A percentile compares a stretch with the other conserved stretches of the same genome.
These are phyloP conservation scores for Saccharum officinarum DNA, from an alignment of 176 grass and related monocot genomes.

Conservation along the genomic window DNA sequence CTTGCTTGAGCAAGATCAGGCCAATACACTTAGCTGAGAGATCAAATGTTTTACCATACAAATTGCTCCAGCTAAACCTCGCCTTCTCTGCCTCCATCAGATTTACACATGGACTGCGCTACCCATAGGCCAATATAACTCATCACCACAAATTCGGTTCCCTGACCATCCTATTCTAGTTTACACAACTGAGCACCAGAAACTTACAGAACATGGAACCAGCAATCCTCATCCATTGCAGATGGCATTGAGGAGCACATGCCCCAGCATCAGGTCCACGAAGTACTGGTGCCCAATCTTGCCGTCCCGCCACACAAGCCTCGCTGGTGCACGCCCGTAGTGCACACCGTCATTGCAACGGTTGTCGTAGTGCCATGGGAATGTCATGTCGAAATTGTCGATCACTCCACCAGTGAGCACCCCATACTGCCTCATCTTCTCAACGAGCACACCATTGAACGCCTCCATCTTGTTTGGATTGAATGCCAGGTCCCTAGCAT, in stretches of 20 bases:
- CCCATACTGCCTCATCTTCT: constrained; percentile 63
- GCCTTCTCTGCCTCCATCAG: neutral
- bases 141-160: constrained; percentile 10
- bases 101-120: neutral
- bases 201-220: constrained; percentile 35
- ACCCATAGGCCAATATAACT: constrained; percentile 1
- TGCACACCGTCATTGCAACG: constrained; percentile 94
- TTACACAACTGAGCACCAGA: constrained; percentile 29
- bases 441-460: constrained; percentile 74
- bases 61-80: constrained; percentile 35
- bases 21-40: constrained; percentile 26
- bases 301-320: constrained; percentile 74
- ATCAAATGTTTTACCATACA: constrained; percentile 23
- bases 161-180: constrained; percentile 33
- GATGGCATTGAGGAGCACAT: constrained; percentile 96
- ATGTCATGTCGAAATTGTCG: constrained; percentile 95
- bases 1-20: constrained; percentile 29
- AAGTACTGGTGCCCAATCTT: constrained; percentile 94
- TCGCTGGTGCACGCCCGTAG: constrained; percentile 77
- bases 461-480: constrained; percentile 98
- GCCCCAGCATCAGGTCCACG: constrained; percentile 90
- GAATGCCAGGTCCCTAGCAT: constrained; percentile 85
- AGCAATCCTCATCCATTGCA: constrained; percentile 55
- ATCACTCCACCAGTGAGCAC: constrained; percentile 79
- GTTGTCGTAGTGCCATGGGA: constrained; percentile 98